A percentile compares a stretch with the other conserved stretches of the same genome.
Evolutionary conservation across 2,329 filamentous ascomycete genomes (phyloP).

Genomic region (Xylariaceae sp.): DNA sequence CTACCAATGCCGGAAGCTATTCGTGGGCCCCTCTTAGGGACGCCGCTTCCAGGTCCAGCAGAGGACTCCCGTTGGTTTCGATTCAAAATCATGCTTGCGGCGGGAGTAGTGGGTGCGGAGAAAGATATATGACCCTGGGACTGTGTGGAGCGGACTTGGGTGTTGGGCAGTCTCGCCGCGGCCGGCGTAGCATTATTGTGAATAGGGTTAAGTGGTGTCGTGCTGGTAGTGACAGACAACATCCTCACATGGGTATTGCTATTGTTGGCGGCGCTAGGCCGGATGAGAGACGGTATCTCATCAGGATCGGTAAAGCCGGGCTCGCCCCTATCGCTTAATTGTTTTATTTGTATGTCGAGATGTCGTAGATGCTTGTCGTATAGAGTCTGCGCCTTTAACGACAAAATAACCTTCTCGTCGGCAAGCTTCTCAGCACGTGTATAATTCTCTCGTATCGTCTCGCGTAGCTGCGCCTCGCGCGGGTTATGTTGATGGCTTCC

Average conservation of each 20-base stretch:
- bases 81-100: conserved; percentile 64
- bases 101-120: conserved; percentile 65
- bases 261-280: conserved; percentile 61
- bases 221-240: conserved; percentile 39
- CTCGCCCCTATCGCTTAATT: conserved; percentile 65
- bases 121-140: conserved; percentile 56
- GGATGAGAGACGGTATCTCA: conserved; percentile 67
- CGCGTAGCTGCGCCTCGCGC: conserved; percentile 72
- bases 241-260: conserved; percentile 51
- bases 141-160: conserved; percentile 57
- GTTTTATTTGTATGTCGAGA: conserved; percentile 68
- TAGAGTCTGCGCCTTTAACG: conserved; percentile 65
- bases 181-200: conserved; percentile 50
- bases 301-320: conserved; percentile 67
- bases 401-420: conserved; percentile 74
- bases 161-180: conserved; percentile 49
- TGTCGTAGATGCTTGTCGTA: conserved; percentile 68
- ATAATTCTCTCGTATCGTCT: conserved; percentile 71
- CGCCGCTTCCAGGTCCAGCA: conserved; percentile 56
- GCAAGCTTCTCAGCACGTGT: conserved; percentile 72
- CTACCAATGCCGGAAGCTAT: conserved; percentile 54
- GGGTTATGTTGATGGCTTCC: conserved; percentile 76
- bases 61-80: conserved; percentile 64
- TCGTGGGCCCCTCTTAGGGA: conserved; percentile 60
- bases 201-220: conserved; percentile 46